phyloP scores from a whole-genome alignment of 208 protist species.

The Wallacemonas sp. region DNA sequence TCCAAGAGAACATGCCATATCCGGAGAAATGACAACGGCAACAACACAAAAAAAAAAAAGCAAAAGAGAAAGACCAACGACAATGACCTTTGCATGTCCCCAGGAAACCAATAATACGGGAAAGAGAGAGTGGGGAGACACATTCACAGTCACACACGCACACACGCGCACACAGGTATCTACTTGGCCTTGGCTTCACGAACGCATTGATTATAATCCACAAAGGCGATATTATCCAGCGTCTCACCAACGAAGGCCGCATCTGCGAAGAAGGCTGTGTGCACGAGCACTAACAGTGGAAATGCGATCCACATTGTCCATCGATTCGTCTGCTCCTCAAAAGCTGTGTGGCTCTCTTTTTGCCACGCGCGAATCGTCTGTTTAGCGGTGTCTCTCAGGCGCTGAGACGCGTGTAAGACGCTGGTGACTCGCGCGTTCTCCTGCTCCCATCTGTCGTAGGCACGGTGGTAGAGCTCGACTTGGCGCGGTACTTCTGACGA shows the following conservation, averaged over 20 bases:
- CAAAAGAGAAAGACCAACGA: neutral
- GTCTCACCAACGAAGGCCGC: neutral
- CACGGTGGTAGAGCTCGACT: neutral
- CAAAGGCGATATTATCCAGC: conserved; percentile 4
- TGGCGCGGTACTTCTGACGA: neutral
- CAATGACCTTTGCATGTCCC: too few species aligned
- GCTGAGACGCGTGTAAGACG: neutral
- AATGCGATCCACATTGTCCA: conserved; percentile 10
- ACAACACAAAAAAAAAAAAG: neutral
- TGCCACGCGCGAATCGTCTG: neutral
- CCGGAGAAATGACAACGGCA: neutral
- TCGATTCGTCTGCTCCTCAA: neutral
- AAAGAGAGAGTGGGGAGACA: too few species aligned
- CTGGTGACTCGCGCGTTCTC: neutral
- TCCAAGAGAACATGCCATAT: too few species aligned
- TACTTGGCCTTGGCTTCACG: neutral
- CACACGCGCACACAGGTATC: neutral
- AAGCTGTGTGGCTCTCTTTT: neutral
- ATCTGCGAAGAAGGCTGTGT: conserved; percentile 14
- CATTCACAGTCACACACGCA: too few species aligned
- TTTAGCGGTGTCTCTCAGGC: neutral
- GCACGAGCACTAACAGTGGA: conserved; percentile 1
- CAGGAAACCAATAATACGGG: too few species aligned
- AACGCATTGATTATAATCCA: conserved; percentile 1
- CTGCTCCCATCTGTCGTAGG: conserved; percentile 2